Evolutionary conservation across 768 basidiomycete species (phyloP), one percentile per base, ranked within the genome.

Genomic region (Leccinum uliginosum): DNA sequence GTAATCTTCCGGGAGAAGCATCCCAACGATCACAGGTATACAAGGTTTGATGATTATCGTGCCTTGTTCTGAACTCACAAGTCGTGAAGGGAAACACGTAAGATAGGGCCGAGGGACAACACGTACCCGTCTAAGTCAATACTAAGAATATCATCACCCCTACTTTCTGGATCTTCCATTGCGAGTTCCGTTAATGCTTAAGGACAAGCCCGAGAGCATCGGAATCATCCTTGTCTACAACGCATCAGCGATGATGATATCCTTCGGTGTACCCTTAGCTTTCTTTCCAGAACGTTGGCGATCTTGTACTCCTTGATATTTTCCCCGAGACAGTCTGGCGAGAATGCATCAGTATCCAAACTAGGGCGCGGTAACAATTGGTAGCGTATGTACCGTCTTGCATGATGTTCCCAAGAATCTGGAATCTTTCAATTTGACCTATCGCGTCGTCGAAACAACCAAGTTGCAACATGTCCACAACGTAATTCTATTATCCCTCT

Each of bases 361-460:
- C 14, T 6, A 10, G 38, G 11, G 9, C n/a, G 21, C 21, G 12
- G 11, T 15, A 27, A 47, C 8, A 12, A n/a, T 43, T 12, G 12
- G 23, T 24, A 7, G 15, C 26, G 30, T n/a, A 17, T 59, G 58
- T 32, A 67, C 66, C 58, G 4, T 61, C 32, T 35, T 55, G 55
- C 62, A 67, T 65, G 4, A 67, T 50, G 27, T 67, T 53, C 1
- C 46, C 45, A n/a, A 67, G 68, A 3, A 67, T 57, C 44, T 67
- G 66, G 45, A 67, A 67, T 11, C 66, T 66, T 47, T 67, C 66
- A 2, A 66, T 50, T 21, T 3, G 48, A 10, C 66, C 66, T 0
- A 67, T 55, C 11, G 66, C 66, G 29, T 67, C 66, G 8, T 67
- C 63, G 21, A 67, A 68, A 46, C 55, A 67, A 48, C 67, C 61